Evolutionary conservation across 768 basidiomycete species (phyloP).

Genomic region (Hypsizygus marmoreus): DNA sequence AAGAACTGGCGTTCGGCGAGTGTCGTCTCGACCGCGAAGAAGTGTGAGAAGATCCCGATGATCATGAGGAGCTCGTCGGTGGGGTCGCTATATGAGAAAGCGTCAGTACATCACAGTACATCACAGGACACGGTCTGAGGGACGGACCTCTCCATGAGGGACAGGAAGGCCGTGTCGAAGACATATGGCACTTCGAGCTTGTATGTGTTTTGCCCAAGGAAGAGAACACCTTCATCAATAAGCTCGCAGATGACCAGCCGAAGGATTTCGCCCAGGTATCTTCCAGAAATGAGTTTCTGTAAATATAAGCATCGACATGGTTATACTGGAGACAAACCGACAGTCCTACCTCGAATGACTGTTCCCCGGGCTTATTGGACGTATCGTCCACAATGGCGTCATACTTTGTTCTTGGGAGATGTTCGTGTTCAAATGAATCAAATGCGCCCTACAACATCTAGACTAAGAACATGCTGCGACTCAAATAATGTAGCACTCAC

Average conservation of each 20-base stretch:
- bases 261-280: conserved; percentile 95
- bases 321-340: not conserved
- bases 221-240: conserved; percentile 94
- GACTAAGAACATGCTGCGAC: not conserved
- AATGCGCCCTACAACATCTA: conserved; percentile 79
- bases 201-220: conserved; percentile 98
- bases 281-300: conserved; percentile 93
- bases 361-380: conserved; percentile 96
- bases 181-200: conserved; percentile 93
- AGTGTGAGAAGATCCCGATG: conserved; percentile 96
- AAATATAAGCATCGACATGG: not conserved
- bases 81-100: conserved; percentile 62
- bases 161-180: conserved; percentile 96
- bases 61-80: conserved; percentile 97
- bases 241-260: conserved; percentile 94
- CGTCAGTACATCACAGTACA: not conserved
- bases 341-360: conserved; percentile 78
- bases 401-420: conserved; percentile 94
- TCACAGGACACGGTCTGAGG: not conserved
- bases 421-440: conserved; percentile 93
- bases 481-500: conserved; percentile 39
- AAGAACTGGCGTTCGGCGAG: conserved; percentile 97
- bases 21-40: conserved; percentile 95
- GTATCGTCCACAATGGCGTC: conserved; percentile 89
- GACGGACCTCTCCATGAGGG: conserved; percentile 88